Conservation (phyloP, 768 basidiomycete species). For the Tylopilus vinaceipallidus region DNA sequence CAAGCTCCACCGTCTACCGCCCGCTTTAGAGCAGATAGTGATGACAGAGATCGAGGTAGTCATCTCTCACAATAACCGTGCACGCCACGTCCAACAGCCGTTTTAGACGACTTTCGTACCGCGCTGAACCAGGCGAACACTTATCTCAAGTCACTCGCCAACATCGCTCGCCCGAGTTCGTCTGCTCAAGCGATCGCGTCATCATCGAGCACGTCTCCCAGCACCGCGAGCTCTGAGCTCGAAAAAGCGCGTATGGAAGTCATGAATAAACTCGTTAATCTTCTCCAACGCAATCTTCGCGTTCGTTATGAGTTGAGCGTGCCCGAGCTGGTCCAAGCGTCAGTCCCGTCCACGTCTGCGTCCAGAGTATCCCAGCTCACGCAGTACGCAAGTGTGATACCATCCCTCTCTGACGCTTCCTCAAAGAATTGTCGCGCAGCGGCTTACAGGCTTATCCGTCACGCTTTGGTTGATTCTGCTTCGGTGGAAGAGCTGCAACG, state of each 20-base stretch:
- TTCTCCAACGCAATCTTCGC: constrained; percentile 67
- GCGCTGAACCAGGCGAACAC: constrained; percentile 62
- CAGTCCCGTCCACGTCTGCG: constrained; percentile 30
- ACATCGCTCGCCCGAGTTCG: constrained; percentile 38
- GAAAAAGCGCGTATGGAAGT: constrained; percentile 59
- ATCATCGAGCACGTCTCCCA: constrained; percentile 36
- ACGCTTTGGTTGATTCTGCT: constrained; percentile 70
- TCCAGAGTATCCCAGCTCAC: constrained; percentile 10
- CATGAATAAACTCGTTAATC: constrained; percentile 62
- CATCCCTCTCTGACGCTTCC: constrained; percentile 71
- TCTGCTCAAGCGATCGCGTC: constrained; percentile 37
- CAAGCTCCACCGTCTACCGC: constrained; percentile 30
- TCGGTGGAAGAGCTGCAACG: constrained; percentile 63
- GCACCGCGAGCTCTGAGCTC: constrained; percentile 37
- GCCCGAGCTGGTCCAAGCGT: constrained; percentile 74
- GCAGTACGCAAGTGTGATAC: constrained; percentile 59
- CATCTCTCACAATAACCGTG: background rate
- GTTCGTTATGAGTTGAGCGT: constrained; percentile 76
- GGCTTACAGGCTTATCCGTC: constrained; percentile 81
- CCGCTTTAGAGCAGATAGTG: constrained; percentile 32
- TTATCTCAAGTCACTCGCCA: constrained; percentile 55
- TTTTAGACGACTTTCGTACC: constrained; percentile 69
- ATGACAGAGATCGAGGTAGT: constrained; percentile 37
- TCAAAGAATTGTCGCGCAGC: constrained; percentile 75
- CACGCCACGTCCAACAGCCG: constrained; percentile 11